Percentiles rank a stretch among this genome's conserved stretches.
These are phyloP conservation scores for Henningerozyma blattae DNA, from an alignment of 805 yeast genomes.

Conservation along the genomic window DNA sequence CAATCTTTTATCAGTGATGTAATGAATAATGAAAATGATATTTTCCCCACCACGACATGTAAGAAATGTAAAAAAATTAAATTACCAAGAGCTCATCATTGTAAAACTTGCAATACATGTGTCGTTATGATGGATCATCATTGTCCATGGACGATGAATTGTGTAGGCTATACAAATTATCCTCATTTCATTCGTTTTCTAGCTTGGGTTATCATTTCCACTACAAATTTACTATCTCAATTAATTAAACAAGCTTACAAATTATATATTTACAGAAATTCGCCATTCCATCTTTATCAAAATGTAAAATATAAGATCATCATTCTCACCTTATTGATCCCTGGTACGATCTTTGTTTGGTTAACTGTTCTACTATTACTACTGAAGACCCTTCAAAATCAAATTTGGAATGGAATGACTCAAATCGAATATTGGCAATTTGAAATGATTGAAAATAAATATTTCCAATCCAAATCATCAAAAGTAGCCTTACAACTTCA, in stretches of 20 bases:
- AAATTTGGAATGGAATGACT: slow-evolving; percentile 56
- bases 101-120: slow-evolving; percentile 61
- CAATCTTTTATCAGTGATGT: slow-evolving; percentile 16
- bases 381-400: slow-evolving; percentile 46
- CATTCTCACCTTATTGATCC: slow-evolving; percentile 39
- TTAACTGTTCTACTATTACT: slow-evolving; percentile 48
- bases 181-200: slow-evolving; percentile 76
- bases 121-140: slow-evolving; percentile 91
- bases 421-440: slow-evolving; percentile 89
- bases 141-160: slow-evolving; percentile 86
- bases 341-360: slow-evolving; percentile 51
- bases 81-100: slow-evolving; percentile 81
- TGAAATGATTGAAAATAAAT: slow-evolving; percentile 66
- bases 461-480: slow-evolving; percentile 40
- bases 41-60: too few relatives aligned
- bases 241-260: slow-evolving; percentile 28
- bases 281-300: slow-evolving; percentile 48
- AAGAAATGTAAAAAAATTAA: slow-evolving; percentile 58
- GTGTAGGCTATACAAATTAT: slow-evolving; percentile 69
- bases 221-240: slow-evolving; percentile 34
- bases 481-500: slow-evolving; percentile 30
- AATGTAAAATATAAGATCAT: slow-evolving; percentile 43
- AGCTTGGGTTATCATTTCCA: slow-evolving; percentile 46
- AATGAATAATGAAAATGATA: slow-evolving; percentile 40
- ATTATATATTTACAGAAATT: slow-evolving; percentile 36